Base-by-base conservation (phyloP, 495 filamentous ascomycete genomes). In the Penicillium daleae region DNA sequence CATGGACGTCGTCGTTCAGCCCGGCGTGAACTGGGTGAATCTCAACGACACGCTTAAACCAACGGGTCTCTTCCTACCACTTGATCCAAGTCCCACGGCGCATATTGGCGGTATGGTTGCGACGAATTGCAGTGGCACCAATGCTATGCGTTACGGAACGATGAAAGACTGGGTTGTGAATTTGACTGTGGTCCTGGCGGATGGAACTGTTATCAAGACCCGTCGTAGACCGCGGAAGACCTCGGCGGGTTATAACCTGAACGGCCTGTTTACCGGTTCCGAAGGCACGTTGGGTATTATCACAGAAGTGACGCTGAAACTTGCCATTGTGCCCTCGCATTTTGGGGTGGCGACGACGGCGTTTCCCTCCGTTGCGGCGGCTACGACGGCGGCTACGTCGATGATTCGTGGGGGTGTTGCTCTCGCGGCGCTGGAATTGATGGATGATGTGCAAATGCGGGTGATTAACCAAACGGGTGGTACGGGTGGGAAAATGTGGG, bases 161-260 rank as follows among this genome's bases (percentile, higher is more conserved):
- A 98, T 97, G 93, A 87, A 91, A 63, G 93, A 97, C 69, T 97
- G 93, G 94, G 94, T 97, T 0, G 77, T 97, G n/a, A 89, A 86
- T 50, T 78, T 98, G 21, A 98, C 94, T 0, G 91, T 96, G 9
- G 95, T 98, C 0, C 80, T 97, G 37, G 93, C 94, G 4, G 93
- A 98, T 73, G 94, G 95, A 42, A 91, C 89, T 9, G 78, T 97
- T 29, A 92, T 98, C 73, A 96, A 96, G 76, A 97, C 94, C 5
- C 68, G 78, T 19, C 71, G 67, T 63, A 73, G 79, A 21, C 78
- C 79, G 0, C 77, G 85, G 53, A 97, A 97, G 78, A 90, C 86
- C 31, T 89, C 85, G 31, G 93, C 92, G 22, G 93, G 93, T 12
- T 96, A 97, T 76, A 91, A 96, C 70, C 76, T 96, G 19, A 96